phyloP scores from a whole-genome alignment of 192 early-diverging fungal species.

The Coemansia sp. region DNA sequence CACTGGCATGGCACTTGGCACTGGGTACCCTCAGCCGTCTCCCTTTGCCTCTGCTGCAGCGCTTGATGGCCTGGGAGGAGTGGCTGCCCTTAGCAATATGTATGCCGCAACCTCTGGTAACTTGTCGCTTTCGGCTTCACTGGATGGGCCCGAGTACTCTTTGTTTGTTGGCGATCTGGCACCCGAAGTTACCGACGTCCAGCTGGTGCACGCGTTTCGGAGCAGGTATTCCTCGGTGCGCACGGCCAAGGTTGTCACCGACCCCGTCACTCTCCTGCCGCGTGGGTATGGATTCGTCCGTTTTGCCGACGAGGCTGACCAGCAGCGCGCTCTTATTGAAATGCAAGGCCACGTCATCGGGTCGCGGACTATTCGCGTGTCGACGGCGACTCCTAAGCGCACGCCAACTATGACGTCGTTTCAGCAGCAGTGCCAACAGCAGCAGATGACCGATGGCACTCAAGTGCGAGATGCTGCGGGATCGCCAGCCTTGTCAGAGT shows the following conservation, averaged over 20 bases:
- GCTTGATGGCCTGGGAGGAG: not conserved
- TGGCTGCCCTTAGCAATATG: not conserved
- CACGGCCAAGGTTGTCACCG: conserved; percentile 92
- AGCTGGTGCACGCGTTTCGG: conserved; percentile 72
- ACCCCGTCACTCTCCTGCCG: conserved; percentile 76
- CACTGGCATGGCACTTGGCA: conserved; percentile 60
- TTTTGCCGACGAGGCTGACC: conserved; percentile 83
- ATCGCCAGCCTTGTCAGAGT: conserved; percentile 33
- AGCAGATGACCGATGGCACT: not conserved
- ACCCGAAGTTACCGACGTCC: conserved; percentile 79
- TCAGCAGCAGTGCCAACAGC: conserved; percentile 6
- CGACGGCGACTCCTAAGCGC: conserved; percentile 68
- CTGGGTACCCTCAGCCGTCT: not conserved
- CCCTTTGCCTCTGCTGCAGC: not conserved
- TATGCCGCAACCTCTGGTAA: not conserved
- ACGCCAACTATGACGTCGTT: conserved; percentile 25
- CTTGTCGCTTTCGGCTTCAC: conserved; percentile 39
- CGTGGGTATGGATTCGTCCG: conserved; percentile 96
- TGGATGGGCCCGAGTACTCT: conserved; percentile 76
- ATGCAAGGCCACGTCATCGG: conserved; percentile 86
- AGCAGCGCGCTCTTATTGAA: conserved; percentile 81
- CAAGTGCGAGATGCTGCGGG: conserved; percentile 21
- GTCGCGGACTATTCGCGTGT: conserved; percentile 87
- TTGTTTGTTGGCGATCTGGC: conserved; percentile 97
- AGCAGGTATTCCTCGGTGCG: conserved; percentile 80